Conservation (phyloP, 768 basidiomycete species). For the Termitomyces sp. region DNA sequence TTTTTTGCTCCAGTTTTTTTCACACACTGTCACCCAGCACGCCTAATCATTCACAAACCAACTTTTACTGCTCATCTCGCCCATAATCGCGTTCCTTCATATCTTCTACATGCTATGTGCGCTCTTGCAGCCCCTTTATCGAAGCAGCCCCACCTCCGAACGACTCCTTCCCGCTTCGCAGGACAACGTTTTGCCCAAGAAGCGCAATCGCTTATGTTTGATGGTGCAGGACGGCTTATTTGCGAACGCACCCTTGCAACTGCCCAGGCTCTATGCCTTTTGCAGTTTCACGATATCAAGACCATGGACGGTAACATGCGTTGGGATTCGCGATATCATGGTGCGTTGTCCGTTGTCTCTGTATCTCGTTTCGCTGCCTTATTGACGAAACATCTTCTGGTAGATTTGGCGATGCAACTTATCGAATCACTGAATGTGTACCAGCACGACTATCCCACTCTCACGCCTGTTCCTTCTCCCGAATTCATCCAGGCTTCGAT, state of each 20-base stretch:
- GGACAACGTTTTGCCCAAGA: conserved; percentile 57
- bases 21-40: conserved; percentile 75
- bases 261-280: conserved; percentile 71
- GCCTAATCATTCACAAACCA: conserved; percentile 75
- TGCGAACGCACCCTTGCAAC: conserved; percentile 65
- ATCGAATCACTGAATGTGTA: conserved; percentile 66
- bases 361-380: conserved; percentile 13
- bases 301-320: conserved; percentile 35
- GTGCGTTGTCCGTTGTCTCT: conserved; percentile 38
- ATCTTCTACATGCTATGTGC: conserved; percentile 72
- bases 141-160: conserved; percentile 59
- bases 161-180: conserved; percentile 50
- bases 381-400: conserved; percentile 19
- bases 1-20: conserved; percentile 60
- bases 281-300: conserved; percentile 64
- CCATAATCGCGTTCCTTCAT: conserved; percentile 62
- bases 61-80: conserved; percentile 67
- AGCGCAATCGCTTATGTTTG: conserved; percentile 68
- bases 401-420: conserved; percentile 64
- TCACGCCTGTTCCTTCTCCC: conserved; percentile 55
- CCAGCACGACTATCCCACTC: conserved; percentile 55
- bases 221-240: conserved; percentile 58
- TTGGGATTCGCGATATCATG: conserved; percentile 46
- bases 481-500: conserved; percentile 59
- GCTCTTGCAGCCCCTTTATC: conserved; percentile 78